A percentile compares a stretch with the other conserved stretches of the same genome.
phyloP scores from a whole-genome alignment of 805 yeast genomes.

The Wilhelminamyces savonicus region DNA sequence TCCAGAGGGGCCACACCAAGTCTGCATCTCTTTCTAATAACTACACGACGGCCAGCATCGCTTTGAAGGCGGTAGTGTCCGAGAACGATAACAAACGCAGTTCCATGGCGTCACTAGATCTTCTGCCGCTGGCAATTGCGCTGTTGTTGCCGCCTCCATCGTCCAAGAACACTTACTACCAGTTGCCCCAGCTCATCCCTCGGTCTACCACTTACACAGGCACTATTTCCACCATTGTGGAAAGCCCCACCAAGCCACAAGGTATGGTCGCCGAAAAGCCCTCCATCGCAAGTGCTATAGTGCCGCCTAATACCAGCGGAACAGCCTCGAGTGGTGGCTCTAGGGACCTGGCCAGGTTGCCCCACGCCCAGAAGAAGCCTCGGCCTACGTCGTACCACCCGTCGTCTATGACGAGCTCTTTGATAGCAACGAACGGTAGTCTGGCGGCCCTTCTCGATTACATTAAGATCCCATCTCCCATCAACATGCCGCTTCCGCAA shows the following conservation, averaged over 20 bases:
- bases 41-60: slow-evolving; percentile 56
- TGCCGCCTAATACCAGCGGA: no score
- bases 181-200: slow-evolving; percentile 8
- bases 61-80: slow-evolving; percentile 67
- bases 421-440: slow-evolving; percentile 8
- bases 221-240: slow-evolving; percentile 42
- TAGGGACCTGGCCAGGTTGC: slow-evolving; percentile 30
- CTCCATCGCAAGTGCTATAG: no score
- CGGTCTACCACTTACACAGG: slow-evolving; percentile 26
- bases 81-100: slow-evolving; percentile 37
- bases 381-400: slow-evolving; percentile 87
- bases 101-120: slow-evolving; percentile 13
- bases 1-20: slow-evolving; percentile 21
- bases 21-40: slow-evolving; percentile 23
- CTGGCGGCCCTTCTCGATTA: slow-evolving; percentile 23
- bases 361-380: slow-evolving; percentile 50
- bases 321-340: no score
- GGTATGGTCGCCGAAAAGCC: slow-evolving; percentile 7
- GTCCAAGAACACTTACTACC: slow-evolving; percentile 4
- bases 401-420: slow-evolving; percentile 36
- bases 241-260: slow-evolving; percentile 29
- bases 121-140: no score
- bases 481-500: slow-evolving; percentile 23
- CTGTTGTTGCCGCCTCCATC: background rate
- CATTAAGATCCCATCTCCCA: slow-evolving; percentile 28